Evolutionary conservation across 257 asterid genomes (phyloP).

Genomic region (Paraleonurus japonicus): DNA sequence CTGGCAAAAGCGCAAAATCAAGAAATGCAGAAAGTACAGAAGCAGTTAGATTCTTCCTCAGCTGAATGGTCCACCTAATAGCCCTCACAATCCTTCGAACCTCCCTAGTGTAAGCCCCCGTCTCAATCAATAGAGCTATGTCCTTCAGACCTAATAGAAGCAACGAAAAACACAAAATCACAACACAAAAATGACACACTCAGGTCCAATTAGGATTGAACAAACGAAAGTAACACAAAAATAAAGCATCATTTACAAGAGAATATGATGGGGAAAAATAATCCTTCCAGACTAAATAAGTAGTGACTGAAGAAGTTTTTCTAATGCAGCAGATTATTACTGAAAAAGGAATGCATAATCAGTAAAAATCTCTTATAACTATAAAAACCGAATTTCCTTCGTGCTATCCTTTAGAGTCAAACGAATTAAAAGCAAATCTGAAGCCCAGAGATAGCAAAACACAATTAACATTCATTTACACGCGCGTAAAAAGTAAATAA

Average conservation of each 20-base stretch:
- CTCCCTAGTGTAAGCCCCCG: conserved; percentile 82
- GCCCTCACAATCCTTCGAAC: conserved; percentile 77
- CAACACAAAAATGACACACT: background rate
- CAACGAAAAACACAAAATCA: conserved; percentile 17
- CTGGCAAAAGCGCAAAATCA: conserved; percentile 50
- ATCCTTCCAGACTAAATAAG: background rate
- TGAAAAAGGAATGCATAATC: background rate
- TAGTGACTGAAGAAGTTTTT: background rate
- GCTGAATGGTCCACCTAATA: conserved; percentile 72
- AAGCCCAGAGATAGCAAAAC: background rate
- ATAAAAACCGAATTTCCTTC: background rate
- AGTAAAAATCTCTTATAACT: background rate
- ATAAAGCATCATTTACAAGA: background rate
- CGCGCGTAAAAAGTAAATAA: conserved; percentile 10
- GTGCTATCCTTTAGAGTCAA: background rate
- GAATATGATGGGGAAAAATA: background rate
- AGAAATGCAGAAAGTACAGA: conserved; percentile 58
- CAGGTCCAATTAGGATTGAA: background rate
- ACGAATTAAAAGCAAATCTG: background rate
- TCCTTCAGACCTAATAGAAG: conserved; percentile 63
- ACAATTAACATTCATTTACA: background rate
- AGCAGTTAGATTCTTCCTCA: conserved; percentile 58
- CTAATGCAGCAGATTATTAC: background rate
- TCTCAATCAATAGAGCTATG: conserved; percentile 73
- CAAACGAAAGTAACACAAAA: background rate